A percentile compares a stretch with the other conserved stretches of the same genome.
Evolutionary conservation across 495 filamentous ascomycete genomes (phyloP).

Genomic region (Geoglossum glabrum): DNA sequence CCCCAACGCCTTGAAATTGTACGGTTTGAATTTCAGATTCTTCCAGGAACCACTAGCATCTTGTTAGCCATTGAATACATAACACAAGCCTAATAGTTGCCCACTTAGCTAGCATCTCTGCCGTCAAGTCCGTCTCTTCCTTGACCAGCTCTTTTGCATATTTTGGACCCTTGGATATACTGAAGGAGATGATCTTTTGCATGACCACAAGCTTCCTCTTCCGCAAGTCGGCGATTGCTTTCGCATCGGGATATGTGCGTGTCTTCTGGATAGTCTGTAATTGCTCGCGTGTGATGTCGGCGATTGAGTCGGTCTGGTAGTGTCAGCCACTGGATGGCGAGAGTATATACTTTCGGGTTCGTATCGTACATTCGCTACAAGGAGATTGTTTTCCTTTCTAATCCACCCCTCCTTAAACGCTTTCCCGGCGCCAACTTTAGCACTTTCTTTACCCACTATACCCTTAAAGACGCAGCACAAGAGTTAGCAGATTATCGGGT

Average conservation of each 20-base stretch:
- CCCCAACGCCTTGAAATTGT: conserved; percentile 90
- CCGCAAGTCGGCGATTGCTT: conserved; percentile 57
- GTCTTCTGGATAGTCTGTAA: conserved; percentile 49
- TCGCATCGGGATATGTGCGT: conserved; percentile 44
- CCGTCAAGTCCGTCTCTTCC: conserved; percentile 88
- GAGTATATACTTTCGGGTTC: neutral
- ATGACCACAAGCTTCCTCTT: conserved; percentile 71
- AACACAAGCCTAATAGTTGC: neutral
- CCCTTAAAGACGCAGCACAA: conserved; percentile 23
- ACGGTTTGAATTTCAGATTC: conserved; percentile 76
- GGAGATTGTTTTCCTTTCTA: conserved; percentile 50
- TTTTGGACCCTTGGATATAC: conserved; percentile 65
- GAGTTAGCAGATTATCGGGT: conserved; percentile 7
- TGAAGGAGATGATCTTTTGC: conserved; percentile 71
- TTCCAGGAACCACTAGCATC: conserved; percentile 49
- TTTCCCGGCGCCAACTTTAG: conserved; percentile 83
- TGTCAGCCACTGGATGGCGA: neutral
- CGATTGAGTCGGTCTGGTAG: conserved; percentile 40
- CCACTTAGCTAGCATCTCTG: conserved; percentile 64
- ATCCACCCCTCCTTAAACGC: conserved; percentile 97
- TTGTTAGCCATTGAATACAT: conserved; percentile 1
- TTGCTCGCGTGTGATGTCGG: conserved; percentile 57
- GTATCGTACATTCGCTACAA: conserved; percentile 24
- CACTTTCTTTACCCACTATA: conserved; percentile 63
- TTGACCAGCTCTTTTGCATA: conserved; percentile 68